Conservation (phyloP, 2,329 filamentous ascomycete genomes). For the Ophiocordyceps camponoti-floridani region DNA sequence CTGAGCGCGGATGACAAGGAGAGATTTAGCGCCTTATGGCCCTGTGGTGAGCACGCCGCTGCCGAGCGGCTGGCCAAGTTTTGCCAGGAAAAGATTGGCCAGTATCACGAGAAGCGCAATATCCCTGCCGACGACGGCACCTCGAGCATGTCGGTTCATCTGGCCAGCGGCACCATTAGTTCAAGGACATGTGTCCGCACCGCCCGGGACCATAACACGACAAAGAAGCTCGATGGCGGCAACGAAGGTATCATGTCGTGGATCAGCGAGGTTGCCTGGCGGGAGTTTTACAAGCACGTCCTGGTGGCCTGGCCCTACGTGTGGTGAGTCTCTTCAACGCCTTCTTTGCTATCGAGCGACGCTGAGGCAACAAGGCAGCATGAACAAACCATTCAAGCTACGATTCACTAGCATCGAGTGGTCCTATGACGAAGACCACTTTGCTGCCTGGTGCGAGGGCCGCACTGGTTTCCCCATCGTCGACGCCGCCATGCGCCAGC, state of each 20-base stretch:
- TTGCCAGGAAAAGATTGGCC: conserved; percentile 40
- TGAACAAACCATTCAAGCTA: conserved; percentile 54
- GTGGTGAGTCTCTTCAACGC: conserved; percentile 28
- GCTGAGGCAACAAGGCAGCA: conserved; percentile 11
- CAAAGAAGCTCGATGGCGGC: conserved; percentile 47
- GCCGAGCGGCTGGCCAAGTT: conserved; percentile 46
- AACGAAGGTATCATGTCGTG: conserved; percentile 49
- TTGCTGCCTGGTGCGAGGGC: conserved; percentile 57
- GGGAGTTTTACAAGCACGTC: conserved; percentile 79
- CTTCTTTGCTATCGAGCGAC: background rate
- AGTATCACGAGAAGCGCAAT: conserved; percentile 49
- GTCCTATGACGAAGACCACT: conserved; percentile 55
- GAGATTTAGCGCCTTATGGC: conserved; percentile 44
- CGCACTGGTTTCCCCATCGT: conserved; percentile 68
- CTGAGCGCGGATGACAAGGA: conserved; percentile 40
- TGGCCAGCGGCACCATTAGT: conserved; percentile 50
- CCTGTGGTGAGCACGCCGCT: conserved; percentile 60
- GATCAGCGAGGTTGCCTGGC: conserved; percentile 74
- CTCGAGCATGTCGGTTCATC: conserved; percentile 53
- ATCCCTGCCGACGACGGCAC: conserved; percentile 44
- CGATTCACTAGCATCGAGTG: conserved; percentile 70
- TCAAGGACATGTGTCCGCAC: conserved; percentile 46
- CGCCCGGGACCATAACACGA: conserved; percentile 44
- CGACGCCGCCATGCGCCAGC: conserved; percentile 72
- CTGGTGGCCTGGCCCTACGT: conserved; percentile 73